These are phyloP conservation scores for Mycena epipterygia DNA, from an alignment of 768 basidiomycete species.

Conservation along the genomic window DNA sequence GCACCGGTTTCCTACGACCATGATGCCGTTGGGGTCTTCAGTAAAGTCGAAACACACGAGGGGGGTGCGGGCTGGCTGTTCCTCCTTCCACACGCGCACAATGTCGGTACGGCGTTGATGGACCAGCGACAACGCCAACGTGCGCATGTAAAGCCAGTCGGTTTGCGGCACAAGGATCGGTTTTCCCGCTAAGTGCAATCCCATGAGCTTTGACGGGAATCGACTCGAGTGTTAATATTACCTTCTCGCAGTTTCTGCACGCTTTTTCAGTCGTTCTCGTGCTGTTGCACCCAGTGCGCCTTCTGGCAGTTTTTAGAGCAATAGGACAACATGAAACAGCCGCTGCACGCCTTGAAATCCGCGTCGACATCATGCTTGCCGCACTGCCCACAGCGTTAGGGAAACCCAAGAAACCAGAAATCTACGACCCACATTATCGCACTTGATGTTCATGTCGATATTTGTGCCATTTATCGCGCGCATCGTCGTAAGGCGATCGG, in stretches of 20 bases:
- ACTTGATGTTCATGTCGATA: neutral
- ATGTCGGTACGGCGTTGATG: neutral
- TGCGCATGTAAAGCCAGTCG: neutral
- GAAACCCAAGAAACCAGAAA: too few relatives aligned
- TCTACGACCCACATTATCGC: neutral
- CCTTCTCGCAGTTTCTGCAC: neutral
- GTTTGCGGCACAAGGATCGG: neutral
- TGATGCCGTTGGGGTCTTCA: neutral
- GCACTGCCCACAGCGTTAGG: conserved; percentile 2
- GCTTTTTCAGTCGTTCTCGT: neutral
- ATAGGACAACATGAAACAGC: neutral
- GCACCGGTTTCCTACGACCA: neutral
- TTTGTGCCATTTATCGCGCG: neutral
- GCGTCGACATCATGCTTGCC: neutral
- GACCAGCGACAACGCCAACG: neutral
- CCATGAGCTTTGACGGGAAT: too few relatives aligned
- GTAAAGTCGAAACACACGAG: conserved; percentile 3
- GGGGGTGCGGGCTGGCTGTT: neutral
- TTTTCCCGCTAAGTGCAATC: neutral
- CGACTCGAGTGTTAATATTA: too few relatives aligned
- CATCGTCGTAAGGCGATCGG: neutral
- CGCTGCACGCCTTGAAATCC: neutral
- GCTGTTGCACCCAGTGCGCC: neutral
- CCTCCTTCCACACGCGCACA: neutral
- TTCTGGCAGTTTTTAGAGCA: conserved; percentile 5